phyloP scores from a whole-genome alignment of 2,329 filamentous ascomycete species.

The Alternaria ethzedia region DNA sequence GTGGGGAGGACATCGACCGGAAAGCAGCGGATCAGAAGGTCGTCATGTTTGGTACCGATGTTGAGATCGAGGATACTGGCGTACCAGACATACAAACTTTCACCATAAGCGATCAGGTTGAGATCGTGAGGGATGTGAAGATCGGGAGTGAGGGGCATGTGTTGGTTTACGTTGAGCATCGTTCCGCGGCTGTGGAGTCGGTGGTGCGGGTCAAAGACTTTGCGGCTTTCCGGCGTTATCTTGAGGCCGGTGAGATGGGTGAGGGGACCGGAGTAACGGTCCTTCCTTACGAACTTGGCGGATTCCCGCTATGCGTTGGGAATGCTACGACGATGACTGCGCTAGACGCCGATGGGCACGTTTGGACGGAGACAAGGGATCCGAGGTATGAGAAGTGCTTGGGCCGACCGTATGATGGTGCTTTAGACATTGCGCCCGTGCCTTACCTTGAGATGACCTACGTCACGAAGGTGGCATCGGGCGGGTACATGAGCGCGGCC shows the following conservation, averaged over 20 bases:
- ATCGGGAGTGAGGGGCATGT: constrained; percentile 11
- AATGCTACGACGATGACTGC: constrained; percentile 34
- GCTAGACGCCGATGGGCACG: constrained; percentile 17
- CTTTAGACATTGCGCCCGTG: constrained; percentile 16
- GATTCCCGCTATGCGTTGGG: background rate
- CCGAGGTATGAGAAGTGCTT: constrained; percentile 32
- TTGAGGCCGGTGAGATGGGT: background rate
- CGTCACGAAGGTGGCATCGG: constrained; percentile 33
- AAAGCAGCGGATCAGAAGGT: constrained; percentile 3
- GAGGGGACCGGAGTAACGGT: background rate
- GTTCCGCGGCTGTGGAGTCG: background rate
- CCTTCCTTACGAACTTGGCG: constrained; percentile 3
- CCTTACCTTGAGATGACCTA: constrained; percentile 36
- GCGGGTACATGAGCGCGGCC: constrained; percentile 43
- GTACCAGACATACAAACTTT: constrained; percentile 1
- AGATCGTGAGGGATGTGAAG: constrained; percentile 10
- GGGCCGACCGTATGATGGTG: constrained; percentile 22
- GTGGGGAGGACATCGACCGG: background rate
- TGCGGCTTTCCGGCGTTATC: background rate
- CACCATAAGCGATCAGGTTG: background rate
- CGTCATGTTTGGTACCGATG: constrained; percentile 16
- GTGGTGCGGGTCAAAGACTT: constrained; percentile 5
- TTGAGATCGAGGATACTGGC: constrained; percentile 6
- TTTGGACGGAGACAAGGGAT: constrained; percentile 33
- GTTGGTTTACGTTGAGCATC: background rate